These are phyloP conservation scores for Pachysolen tannophilus DNA, from an alignment of 805 yeast species.

Conservation along the genomic window DNA sequence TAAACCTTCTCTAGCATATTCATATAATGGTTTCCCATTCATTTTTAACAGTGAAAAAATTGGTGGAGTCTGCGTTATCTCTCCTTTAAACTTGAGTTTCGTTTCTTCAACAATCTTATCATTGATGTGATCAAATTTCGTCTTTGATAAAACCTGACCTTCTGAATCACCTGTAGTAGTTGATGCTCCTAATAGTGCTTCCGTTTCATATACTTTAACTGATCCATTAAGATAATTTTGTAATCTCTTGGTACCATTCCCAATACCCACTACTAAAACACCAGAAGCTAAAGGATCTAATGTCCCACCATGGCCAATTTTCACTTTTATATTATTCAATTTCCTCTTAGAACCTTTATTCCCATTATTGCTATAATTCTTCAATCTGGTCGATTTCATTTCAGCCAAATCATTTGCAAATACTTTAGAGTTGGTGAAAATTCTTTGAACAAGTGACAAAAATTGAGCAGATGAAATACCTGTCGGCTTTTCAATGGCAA, in stretches of 20 bases:
- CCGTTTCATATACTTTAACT: slow-evolving; percentile 72
- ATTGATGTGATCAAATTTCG: slow-evolving; percentile 48
- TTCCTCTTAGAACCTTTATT: slow-evolving; percentile 43
- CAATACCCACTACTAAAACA: slow-evolving; percentile 85
- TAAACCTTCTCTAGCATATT: slow-evolving; percentile 82
- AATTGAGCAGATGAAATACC: slow-evolving; percentile 78
- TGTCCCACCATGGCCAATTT: slow-evolving; percentile 98
- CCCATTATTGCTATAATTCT: slow-evolving; percentile 29
- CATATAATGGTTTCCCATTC: slow-evolving; percentile 90
- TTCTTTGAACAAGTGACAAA: slow-evolving; percentile 53
- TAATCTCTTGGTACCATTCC: slow-evolving; percentile 79
- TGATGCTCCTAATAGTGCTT: slow-evolving; percentile 79
- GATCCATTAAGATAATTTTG: slow-evolving; percentile 67
- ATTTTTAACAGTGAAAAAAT: slow-evolving; percentile 89
- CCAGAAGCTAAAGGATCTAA: slow-evolving; percentile 96
- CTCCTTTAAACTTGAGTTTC: slow-evolving; percentile 67
- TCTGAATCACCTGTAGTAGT: slow-evolving; percentile 94
- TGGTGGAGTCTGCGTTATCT: slow-evolving; percentile 86
- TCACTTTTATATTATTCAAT: slow-evolving; percentile 51
- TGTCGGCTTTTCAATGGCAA: slow-evolving; percentile 85
- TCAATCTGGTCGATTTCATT: slow-evolving; percentile 38
- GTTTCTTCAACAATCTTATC: slow-evolving; percentile 40
- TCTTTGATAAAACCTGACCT: slow-evolving; percentile 66
- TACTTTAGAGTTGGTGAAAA: slow-evolving; percentile 50
- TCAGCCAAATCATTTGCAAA: slow-evolving; percentile 48